Base-by-base conservation (phyloP, 768 basidiomycete species). In the Auricularia cornea region DNA sequence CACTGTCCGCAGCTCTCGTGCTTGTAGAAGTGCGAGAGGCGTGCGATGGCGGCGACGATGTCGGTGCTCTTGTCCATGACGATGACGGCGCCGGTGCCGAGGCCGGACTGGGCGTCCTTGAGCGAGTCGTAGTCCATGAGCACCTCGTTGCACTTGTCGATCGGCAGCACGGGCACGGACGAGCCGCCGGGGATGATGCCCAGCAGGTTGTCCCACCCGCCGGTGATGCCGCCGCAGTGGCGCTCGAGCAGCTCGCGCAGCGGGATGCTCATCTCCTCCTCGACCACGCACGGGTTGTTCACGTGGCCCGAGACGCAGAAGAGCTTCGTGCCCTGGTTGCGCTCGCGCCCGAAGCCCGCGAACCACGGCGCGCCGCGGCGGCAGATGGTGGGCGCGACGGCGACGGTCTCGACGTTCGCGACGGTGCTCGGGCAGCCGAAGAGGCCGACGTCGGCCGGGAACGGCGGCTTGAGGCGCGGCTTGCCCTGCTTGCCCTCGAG, bases 61-160 rank as follows among this genome's bases (percentile, higher is more conserved):
- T 99, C 96, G 31, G 96, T 97, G 71, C 87, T 88, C 80, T 98
- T 94, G 81, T 99, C 88, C 95, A 98, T 97, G 69, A 99, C 96
- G 66, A 99, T 98, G 65, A 99, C 94, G 18, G 96, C 96, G 63
- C 96, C 96, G 0, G 96, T 99, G 23, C 96, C 96, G 65, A 99
- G 85, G 75, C 95, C 95, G n/a, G 92, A 90, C 69, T 93, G 91
- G 1, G 90, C 89, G 71, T 98, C 96, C 75, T 95, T 96, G 66
- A 98, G 82, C 5, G 96, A 98, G 76, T 99, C 96, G 71, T 88
- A 99, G 78, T 98, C 96, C 96, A 99, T 98, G 64, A 99, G 79
- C 41, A 95, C 96, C 73, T 93, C 89, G 60, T 84, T 85, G 70
- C 92, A 96, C 67, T 83, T 82, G 68, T 88, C 78, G 60, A 84